Percentiles rank a stretch among this genome's conserved stretches.
These are phyloP conservation scores for Fomes fomentarius DNA, from an alignment of 1,284 basidiomycete genomes.

Conservation along the genomic window DNA sequence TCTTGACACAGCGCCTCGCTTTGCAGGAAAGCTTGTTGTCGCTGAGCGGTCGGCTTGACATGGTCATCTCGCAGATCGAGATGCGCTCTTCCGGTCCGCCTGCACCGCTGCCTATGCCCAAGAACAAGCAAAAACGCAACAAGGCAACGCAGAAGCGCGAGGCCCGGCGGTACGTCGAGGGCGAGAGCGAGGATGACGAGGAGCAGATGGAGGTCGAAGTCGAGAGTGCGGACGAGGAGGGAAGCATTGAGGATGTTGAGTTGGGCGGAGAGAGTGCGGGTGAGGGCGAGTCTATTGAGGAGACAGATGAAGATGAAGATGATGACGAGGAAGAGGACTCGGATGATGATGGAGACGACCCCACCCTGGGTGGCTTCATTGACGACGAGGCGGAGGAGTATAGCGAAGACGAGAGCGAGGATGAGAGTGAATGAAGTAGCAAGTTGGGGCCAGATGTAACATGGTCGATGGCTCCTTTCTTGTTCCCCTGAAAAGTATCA, in stretches of 20 bases:
- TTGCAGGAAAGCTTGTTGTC: conserved; percentile 87
- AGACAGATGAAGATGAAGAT: conserved; percentile 56
- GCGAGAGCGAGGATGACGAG: conserved; percentile 71
- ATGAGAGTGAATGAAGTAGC: conserved; percentile 45
- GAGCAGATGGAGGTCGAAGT: conserved; percentile 67
- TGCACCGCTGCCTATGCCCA: conserved; percentile 50
- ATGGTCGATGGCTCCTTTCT: too few relatives aligned
- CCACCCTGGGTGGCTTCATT: conserved; percentile 63
- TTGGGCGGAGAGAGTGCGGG: conserved; percentile 75
- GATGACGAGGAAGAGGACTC: conserved; percentile 53
- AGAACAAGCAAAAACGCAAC: conserved; percentile 31
- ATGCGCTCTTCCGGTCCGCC: conserved; percentile 72
- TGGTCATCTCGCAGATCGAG: conserved; percentile 93
- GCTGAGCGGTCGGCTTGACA: conserved; percentile 89
- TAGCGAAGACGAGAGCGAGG: conserved; percentile 59
- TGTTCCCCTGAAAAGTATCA: neutral
- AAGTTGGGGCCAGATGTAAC: too few relatives aligned
- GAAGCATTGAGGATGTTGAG: conserved; percentile 76
- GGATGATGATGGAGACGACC: conserved; percentile 65
- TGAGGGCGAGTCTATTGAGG: conserved; percentile 50
- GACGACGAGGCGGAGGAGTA: conserved; percentile 78
- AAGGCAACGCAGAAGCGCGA: conserved; percentile 35
- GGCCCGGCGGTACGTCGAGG: conserved; percentile 70
- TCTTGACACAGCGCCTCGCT: conserved; percentile 79
- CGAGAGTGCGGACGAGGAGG: conserved; percentile 65